Evolutionary conservation across 2,329 filamentous ascomycete genomes (phyloP).

Genomic region (Cladosporium oxysporum): DNA sequence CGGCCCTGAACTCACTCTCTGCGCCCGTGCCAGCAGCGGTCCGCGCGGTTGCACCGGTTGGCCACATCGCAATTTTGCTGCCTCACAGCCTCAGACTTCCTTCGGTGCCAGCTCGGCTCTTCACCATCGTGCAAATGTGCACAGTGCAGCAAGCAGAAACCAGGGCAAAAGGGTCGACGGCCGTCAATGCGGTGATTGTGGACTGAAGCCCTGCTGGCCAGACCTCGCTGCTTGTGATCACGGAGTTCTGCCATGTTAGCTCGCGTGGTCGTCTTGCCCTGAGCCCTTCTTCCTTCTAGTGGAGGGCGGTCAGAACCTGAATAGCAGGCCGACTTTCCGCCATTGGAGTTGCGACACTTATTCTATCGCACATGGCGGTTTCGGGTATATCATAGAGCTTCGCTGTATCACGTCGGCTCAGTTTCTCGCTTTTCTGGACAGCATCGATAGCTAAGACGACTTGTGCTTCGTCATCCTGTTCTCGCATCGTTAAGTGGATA

Average conservation of each 20-base stretch:
- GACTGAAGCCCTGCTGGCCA: not conserved
- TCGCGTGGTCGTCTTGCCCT: too few species aligned
- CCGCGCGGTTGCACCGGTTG: constrained; percentile 2
- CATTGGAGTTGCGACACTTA: not conserved
- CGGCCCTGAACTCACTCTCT: constrained; percentile 13
- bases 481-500: not conserved
- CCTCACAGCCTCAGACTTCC: constrained; percentile 1
- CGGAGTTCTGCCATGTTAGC: constrained; percentile 7
- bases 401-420: too few species aligned
- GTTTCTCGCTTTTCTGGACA: not conserved
- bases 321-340: not conserved
- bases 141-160: not conserved
- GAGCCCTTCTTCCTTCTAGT: not conserved
- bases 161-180: not conserved
- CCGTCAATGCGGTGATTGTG: constrained; percentile 1
- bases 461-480: not conserved
- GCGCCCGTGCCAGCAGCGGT: constrained; percentile 5
- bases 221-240: not conserved
- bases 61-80: constrained; percentile 12
- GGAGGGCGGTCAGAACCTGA: not conserved
- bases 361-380: not conserved
- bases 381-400: not conserved
- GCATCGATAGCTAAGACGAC: not conserved
- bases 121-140: not conserved
- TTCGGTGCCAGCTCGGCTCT: constrained; percentile 16